These are phyloP conservation scores for Fusarium sp. DNA, from an alignment of 2,329 filamentous ascomycete genomes.

Conservation along the genomic window DNA sequence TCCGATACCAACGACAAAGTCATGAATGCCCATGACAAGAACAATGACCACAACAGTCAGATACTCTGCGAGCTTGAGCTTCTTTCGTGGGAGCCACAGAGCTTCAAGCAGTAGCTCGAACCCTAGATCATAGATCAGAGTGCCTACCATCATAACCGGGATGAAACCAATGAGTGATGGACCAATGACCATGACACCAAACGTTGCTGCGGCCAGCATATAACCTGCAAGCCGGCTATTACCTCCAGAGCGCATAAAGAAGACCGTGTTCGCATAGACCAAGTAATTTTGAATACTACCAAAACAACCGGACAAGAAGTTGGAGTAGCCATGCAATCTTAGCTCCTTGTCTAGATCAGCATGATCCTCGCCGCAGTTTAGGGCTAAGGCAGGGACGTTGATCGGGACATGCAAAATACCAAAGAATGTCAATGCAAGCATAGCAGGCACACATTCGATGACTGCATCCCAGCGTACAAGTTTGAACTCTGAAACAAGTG, in stretches of 20 bases:
- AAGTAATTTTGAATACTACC: slow-evolving; percentile 97
- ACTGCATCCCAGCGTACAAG: slow-evolving; percentile 86
- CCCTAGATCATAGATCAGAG: slow-evolving; percentile 92
- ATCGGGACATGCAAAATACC: slow-evolving; percentile 97
- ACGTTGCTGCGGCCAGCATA: slow-evolving; percentile 82
- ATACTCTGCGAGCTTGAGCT: slow-evolving; percentile 87
- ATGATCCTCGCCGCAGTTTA: slow-evolving; percentile 91
- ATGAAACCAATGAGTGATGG: slow-evolving; percentile 92
- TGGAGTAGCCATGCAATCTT: slow-evolving; percentile 91
- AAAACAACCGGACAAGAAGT: slow-evolving; percentile 83
- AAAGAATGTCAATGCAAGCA: slow-evolving; percentile 97
- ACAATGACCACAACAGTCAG: slow-evolving; percentile 90
- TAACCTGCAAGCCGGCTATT: slow-evolving; percentile 86
- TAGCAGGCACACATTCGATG: slow-evolving; percentile 85
- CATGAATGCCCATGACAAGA: slow-evolving; percentile 93
- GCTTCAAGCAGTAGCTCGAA: slow-evolving; percentile 93
- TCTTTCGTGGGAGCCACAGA: slow-evolving; percentile 86
- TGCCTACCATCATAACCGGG: slow-evolving; percentile 95
- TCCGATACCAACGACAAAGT: slow-evolving; percentile 94
- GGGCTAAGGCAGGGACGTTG: slow-evolving; percentile 92
- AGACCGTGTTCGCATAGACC: slow-evolving; percentile 96
- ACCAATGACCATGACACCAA: slow-evolving; percentile 83
- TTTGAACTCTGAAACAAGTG: slow-evolving; percentile 70
- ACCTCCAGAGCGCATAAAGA: slow-evolving; percentile 94
- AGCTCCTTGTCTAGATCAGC: slow-evolving; percentile 90